Conservation (phyloP, 2,329 filamentous ascomycete species). For the Thelonectria discophora region DNA sequence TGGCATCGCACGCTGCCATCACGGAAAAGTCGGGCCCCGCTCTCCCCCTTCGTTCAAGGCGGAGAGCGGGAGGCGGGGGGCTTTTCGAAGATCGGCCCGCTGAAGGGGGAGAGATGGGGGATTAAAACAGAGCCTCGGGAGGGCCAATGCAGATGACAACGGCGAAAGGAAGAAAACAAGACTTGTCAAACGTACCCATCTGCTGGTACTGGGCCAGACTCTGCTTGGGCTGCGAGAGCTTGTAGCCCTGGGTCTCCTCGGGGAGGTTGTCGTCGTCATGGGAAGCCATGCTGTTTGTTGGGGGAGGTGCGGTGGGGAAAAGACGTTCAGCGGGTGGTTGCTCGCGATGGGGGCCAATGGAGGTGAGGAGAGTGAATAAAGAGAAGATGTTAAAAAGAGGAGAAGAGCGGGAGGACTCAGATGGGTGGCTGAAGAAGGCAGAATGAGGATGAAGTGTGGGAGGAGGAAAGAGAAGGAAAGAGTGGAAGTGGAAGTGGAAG, state of each 20-base stretch:
- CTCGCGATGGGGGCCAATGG: constrained; percentile 6
- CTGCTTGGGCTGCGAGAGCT: constrained; percentile 96
- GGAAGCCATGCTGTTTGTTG: constrained; percentile 66
- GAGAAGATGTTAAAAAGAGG: constrained; percentile 7
- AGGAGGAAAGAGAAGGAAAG: constrained; percentile 15
- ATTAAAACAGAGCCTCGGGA: constrained; percentile 27
- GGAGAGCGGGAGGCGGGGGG: constrained; percentile 8
- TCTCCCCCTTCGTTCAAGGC: constrained; percentile 2
- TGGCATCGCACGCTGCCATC: background rate
- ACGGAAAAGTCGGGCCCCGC: constrained; percentile 10
- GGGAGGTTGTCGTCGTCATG: constrained; percentile 83
- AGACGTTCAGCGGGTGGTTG: background rate
- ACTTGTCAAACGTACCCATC: constrained; percentile 77
- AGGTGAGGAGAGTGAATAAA: constrained; percentile 7
- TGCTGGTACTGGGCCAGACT: constrained; percentile 93
- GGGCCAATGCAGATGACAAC: background rate
- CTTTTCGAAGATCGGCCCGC: constrained; percentile 20
- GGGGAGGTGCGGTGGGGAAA: constrained; percentile 31
- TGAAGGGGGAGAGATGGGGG: constrained; percentile 15
- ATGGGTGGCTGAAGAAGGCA: constrained; percentile 22
- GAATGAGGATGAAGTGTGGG: constrained; percentile 24
- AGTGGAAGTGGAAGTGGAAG: constrained; percentile 6
- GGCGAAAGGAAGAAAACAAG: background rate
- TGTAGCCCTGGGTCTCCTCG: constrained; percentile 94
- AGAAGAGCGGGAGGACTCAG: background rate